phyloP scores from a whole-genome alignment of 2,329 filamentous ascomycete genomes.

The Alternaria panax region DNA sequence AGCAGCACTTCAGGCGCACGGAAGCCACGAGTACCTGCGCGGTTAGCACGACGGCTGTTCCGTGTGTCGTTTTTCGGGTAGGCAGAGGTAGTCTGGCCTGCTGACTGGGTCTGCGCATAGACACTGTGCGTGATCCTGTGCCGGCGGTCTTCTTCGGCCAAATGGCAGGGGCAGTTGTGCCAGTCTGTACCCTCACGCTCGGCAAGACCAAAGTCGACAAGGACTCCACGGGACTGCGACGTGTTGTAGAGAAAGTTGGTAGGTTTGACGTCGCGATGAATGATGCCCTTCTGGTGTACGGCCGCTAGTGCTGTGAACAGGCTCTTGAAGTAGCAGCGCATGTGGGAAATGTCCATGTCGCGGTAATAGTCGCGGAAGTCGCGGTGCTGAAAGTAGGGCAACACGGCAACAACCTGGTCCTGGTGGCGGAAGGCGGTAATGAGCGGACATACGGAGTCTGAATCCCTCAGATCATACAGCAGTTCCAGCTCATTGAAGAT shows the following conservation, averaged over 20 bases:
- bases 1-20: constrained; percentile 95
- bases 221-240: constrained; percentile 77
- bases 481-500: constrained; percentile 97
- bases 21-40: constrained; percentile 93
- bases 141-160: constrained; percentile 68
- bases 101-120: constrained; percentile 64
- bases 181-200: constrained; percentile 75
- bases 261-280: constrained; percentile 96
- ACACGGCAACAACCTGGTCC: constrained; percentile 92
- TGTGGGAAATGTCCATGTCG: constrained; percentile 84
- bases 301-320: constrained; percentile 84
- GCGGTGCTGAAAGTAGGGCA: constrained; percentile 94
- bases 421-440: constrained; percentile 96
- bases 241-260: constrained; percentile 97
- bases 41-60: constrained; percentile 87
- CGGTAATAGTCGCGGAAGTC: constrained; percentile 97
- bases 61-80: constrained; percentile 92
- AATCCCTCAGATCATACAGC: constrained; percentile 83
- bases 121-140: constrained; percentile 61
- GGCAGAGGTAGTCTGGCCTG: constrained; percentile 58
- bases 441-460: constrained; percentile 86
- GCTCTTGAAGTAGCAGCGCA: constrained; percentile 86
- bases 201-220: constrained; percentile 98
- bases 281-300: constrained; percentile 83
- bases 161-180: constrained; percentile 83